Evolutionary conservation across 176 grass and related monocot species (phyloP), one percentile per base, ranked within the genome.

Genomic region (Juncus effusus): DNA sequence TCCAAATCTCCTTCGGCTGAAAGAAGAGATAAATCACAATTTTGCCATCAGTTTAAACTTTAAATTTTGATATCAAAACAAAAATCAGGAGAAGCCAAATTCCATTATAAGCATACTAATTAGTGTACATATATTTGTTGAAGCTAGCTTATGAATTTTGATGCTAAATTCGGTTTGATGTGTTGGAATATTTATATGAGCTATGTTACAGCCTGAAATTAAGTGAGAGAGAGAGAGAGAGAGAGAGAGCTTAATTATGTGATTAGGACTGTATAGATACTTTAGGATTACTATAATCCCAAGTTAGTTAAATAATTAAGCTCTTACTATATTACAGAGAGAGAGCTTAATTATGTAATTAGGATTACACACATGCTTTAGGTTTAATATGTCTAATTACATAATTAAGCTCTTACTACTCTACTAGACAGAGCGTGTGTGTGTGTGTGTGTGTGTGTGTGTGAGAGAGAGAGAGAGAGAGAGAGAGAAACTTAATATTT

Each of bases 1-100:
- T 14, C 83, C 81, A 56, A 99, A 99, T 53, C 85, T 87, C 77
- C 86, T 84, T 56, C 95, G 89, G 39, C 95, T 84, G 41, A 54
- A 28, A 28, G 19, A 28, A 28, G 19, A 1, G 19, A 28, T 28
- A 73, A 76, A 71, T 1, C 67, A 14, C 62, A 5, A 62, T 9
- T 15, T 68, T 80, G 4, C 13, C 5, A 13, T 15, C 5, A 53
- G 3, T 39, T 16, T 13, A 67, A 16, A 15, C 8, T 38, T 44
- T 2, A 13, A 7, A 54, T 60, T 42, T 12, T 72, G 45, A 16
- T 59, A 52, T 52, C 49, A 52, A 52, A 54, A 6, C 3, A 60
- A 36, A 50, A 63, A 56, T 41, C 2, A 16, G 28, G 10, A 56
- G 10, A 50, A 52, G 16, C n/a, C 36, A 2, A 64, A 42, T 8